Conservation (phyloP, 495 filamentous ascomycete genomes). For the Wilcoxina mikolae region DNA sequence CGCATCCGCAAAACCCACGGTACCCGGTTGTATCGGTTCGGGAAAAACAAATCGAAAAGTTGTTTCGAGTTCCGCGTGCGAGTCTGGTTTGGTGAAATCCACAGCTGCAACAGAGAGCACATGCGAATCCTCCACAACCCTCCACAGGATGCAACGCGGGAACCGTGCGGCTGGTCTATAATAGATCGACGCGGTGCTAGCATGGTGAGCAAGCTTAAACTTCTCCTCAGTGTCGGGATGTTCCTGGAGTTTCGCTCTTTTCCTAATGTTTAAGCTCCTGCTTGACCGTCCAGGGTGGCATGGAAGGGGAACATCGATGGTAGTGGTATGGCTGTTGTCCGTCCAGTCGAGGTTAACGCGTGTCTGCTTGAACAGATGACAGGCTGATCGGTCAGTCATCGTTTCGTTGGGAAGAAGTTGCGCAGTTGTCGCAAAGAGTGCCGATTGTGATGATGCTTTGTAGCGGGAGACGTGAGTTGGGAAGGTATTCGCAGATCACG, state of each 20-base stretch:
- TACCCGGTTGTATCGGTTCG: conserved; percentile 50
- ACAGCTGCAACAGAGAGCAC: conserved; percentile 68
- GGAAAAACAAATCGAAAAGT: conserved; percentile 66
- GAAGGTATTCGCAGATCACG: neutral
- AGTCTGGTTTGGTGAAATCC: conserved; percentile 60
- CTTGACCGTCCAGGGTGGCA: conserved; percentile 29
- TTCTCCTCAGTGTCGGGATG: conserved; percentile 40
- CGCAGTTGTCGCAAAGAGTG: neutral
- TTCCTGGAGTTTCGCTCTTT: conserved; percentile 13
- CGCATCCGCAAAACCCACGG: conserved; percentile 67
- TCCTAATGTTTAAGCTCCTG: conserved; percentile 27
- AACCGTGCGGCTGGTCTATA: conserved; percentile 58
- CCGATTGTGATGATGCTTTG: neutral
- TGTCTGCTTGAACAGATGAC: conserved; percentile 67
- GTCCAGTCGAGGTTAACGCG: conserved; percentile 66
- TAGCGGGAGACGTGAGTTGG: neutral
- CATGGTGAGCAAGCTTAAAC: conserved; percentile 56
- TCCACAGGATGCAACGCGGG: conserved; percentile 79
- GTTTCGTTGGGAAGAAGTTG: neutral
- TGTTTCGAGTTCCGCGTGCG: conserved; percentile 48
- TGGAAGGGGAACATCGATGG: conserved; percentile 62
- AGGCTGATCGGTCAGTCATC: conserved; percentile 26
- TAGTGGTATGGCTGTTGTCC: conserved; percentile 41
- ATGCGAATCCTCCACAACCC: conserved; percentile 64
- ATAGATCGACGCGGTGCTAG: conserved; percentile 68